Conservation (phyloP, 176 grass and related monocot genomes). For the Triticum urartu region DNA sequence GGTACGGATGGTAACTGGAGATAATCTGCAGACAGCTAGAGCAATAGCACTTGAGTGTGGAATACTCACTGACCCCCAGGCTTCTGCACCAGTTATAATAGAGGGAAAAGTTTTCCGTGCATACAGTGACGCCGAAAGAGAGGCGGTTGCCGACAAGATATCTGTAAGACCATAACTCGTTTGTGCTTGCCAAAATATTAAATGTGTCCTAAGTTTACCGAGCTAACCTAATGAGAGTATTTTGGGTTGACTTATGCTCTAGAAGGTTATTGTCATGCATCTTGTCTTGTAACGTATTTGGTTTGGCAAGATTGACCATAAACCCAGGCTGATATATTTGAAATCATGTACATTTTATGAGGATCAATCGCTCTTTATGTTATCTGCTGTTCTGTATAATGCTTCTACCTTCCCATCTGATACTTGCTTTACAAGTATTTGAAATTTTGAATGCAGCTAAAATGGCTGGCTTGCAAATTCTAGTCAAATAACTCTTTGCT, state of each 20-base stretch:
- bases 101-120: slow-evolving; percentile 84
- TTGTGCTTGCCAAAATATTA: slow-evolving; percentile 16
- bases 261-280: background rate
- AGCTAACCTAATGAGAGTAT: background rate
- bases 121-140: slow-evolving; percentile 47
- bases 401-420: background rate
- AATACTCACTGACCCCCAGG: slow-evolving; percentile 53
- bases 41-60: slow-evolving; percentile 96
- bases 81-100: slow-evolving; percentile 45
- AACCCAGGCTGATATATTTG: background rate
- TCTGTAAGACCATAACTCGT: slow-evolving; percentile 46
- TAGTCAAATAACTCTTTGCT: background rate
- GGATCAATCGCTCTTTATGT: background rate
- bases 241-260: slow-evolving; percentile 12
- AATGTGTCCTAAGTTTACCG: slow-evolving; percentile 1
- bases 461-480: background rate
- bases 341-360: background rate
- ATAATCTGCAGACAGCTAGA: slow-evolving; percentile 91
- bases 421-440: slow-evolving; percentile 18
- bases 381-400: background rate
- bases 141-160: slow-evolving; percentile 51
- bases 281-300: background rate
- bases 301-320: background rate
- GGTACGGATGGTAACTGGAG: slow-evolving; percentile 99
- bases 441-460: background rate